phyloP scores from a whole-genome alignment of 495 filamentous ascomycete genomes.

The Talaromyces stipitatus region DNA sequence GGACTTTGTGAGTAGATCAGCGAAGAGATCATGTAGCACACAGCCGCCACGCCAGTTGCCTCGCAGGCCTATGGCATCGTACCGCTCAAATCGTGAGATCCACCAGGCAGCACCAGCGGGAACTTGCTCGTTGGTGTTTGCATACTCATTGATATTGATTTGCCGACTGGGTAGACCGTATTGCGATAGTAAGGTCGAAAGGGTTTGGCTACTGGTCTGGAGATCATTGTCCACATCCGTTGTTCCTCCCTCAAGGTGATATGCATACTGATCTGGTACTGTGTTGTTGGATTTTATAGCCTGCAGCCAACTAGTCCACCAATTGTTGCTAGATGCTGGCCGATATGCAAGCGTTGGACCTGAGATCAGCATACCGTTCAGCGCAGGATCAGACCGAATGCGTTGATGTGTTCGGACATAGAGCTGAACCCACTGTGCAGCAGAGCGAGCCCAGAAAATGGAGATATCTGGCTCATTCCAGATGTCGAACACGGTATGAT shows the following conservation, averaged over 20 bases:
- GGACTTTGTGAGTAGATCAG: slow-evolving; percentile 16
- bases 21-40: slow-evolving; percentile 30
- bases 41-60: slow-evolving; percentile 31
- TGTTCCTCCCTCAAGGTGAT: slow-evolving; percentile 19
- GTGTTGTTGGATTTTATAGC: slow-evolving; percentile 17
- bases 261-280: slow-evolving; percentile 31
- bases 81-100: slow-evolving; percentile 30
- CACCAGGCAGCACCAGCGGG: slow-evolving; percentile 30
- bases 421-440: slow-evolving; percentile 18
- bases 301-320: slow-evolving; percentile 23
- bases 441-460: slow-evolving; percentile 25
- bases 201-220: slow-evolving; percentile 13
- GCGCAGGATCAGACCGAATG: slow-evolving; percentile 11
- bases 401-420: slow-evolving; percentile 20
- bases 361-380: slow-evolving; percentile 12
- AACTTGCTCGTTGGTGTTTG: slow-evolving; percentile 23
- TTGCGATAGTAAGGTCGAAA: slow-evolving; percentile 14
- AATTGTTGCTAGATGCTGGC: slow-evolving; percentile 14
- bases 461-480: slow-evolving; percentile 37
- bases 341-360: slow-evolving; percentile 19
- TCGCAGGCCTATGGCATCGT: slow-evolving; percentile 27
- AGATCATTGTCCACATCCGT: slow-evolving; percentile 16
- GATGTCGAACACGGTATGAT: slow-evolving; percentile 26
- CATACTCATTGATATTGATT: slow-evolving; percentile 40
- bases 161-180: slow-evolving; percentile 23